Evolutionary conservation across 495 filamentous ascomycete species (phyloP).

Genomic region (Trichoderma parareesei): DNA sequence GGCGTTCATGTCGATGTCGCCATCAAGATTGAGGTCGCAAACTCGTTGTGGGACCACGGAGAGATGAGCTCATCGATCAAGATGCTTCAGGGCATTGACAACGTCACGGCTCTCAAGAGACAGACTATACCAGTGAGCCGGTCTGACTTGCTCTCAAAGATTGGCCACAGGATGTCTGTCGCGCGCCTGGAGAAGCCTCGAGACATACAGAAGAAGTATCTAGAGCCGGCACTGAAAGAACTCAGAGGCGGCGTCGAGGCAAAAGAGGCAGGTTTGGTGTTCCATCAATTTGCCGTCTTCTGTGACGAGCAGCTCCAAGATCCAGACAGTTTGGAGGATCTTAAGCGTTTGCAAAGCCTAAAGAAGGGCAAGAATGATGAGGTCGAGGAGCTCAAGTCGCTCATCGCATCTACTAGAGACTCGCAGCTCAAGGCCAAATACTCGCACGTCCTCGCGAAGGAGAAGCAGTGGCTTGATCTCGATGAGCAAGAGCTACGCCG

Average conservation of each 20-base stretch:
- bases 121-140: constrained; percentile 68
- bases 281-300: constrained; percentile 88
- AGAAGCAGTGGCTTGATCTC: constrained; percentile 81
- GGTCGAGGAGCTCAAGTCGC: constrained; percentile 55
- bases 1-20: constrained; percentile 70
- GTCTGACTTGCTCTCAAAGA: constrained; percentile 74
- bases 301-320: constrained; percentile 91
- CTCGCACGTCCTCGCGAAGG: constrained; percentile 42
- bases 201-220: constrained; percentile 73
- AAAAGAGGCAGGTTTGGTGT: constrained; percentile 76
- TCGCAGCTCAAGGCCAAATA: constrained; percentile 32
- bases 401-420: constrained; percentile 31
- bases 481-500: constrained; percentile 82
- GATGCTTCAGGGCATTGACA: constrained; percentile 70
- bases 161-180: constrained; percentile 82
- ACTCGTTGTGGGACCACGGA: constrained; percentile 90
- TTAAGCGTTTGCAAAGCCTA: constrained; percentile 69
- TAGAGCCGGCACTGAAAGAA: constrained; percentile 74
- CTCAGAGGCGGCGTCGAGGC: constrained; percentile 61
- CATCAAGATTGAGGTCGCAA: constrained; percentile 69
- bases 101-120: constrained; percentile 51
- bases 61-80: constrained; percentile 86
- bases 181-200: constrained; percentile 91
- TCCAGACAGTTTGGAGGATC: constrained; percentile 73
- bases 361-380: constrained; percentile 74